Percentiles rank a stretch among this genome's conserved stretches.
These are phyloP conservation scores for Euclidium syriacum DNA, from an alignment of 345 rosid genomes.

Conservation along the genomic window DNA sequence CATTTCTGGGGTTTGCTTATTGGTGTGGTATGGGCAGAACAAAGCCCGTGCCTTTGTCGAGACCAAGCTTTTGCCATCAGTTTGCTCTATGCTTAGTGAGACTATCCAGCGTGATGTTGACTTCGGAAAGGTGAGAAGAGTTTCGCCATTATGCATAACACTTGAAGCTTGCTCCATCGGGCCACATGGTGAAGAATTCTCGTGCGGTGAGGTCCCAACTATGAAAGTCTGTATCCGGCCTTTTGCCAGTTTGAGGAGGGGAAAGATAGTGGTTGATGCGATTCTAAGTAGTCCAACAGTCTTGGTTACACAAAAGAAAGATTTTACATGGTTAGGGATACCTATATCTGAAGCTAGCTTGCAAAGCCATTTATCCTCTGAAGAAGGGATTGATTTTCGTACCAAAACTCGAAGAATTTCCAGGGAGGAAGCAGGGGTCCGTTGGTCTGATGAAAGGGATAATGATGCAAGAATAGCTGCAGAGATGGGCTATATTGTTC, in stretches of 20 bases:
- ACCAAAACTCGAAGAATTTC: conserved; percentile 73
- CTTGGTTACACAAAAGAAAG: conserved; percentile 78
- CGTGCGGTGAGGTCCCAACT: conserved; percentile 83
- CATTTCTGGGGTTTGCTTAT: conserved; percentile 75
- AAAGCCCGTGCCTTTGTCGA: conserved; percentile 69
- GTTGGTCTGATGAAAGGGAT: conserved; percentile 61
- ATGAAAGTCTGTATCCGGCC: conserved; percentile 77
- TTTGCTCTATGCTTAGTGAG: conserved; percentile 74
- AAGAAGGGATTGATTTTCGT: conserved; percentile 94
- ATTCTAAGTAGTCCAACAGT: conserved; percentile 66
- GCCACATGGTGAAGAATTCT: conserved; percentile 74
- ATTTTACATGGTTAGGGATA: conserved; percentile 87
- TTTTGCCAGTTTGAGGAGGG: conserved; percentile 84
- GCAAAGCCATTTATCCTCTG: conserved; percentile 58
- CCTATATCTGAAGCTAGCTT: conserved; percentile 56
- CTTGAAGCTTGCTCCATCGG: conserved; percentile 78
- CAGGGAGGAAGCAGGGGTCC: conserved; percentile 63
- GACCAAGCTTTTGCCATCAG: conserved; percentile 77
- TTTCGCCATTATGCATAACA: conserved; percentile 79
- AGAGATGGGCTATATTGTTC: conserved; percentile 63
- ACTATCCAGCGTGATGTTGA: conserved; percentile 73
- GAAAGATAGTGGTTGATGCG: conserved; percentile 86
- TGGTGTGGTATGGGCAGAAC: conserved; percentile 84
- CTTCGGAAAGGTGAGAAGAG: conserved; percentile 73
- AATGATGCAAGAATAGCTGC: conserved; percentile 71